Conservation (phyloP, 148 eudicot species). For the Rhododendron henanense region DNA sequence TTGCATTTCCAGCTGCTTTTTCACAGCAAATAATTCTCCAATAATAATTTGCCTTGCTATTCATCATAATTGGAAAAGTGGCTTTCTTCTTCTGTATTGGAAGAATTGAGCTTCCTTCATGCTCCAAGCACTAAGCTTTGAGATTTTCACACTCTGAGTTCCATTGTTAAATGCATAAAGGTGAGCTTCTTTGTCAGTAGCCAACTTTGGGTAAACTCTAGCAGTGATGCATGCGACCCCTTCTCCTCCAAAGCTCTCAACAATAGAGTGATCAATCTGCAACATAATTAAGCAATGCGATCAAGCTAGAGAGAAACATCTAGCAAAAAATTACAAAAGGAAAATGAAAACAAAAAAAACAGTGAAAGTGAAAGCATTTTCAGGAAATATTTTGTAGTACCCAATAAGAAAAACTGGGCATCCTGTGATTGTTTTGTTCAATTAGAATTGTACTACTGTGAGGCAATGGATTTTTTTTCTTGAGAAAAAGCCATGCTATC, state of each 20-base stretch:
- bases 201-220: slow-evolving; percentile 15
- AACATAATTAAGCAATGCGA: neutral
- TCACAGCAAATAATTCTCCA: neutral
- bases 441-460: neutral
- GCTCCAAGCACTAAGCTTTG: slow-evolving; percentile 6
- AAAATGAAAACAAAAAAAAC: too few species aligned
- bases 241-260: slow-evolving; percentile 11
- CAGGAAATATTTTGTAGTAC: too few species aligned
- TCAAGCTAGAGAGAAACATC: neutral
- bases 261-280: slow-evolving; percentile 24
- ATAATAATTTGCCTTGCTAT: neutral
- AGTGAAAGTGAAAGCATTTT: neutral
- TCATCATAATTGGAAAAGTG: neutral
- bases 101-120: slow-evolving; percentile 6
- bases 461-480: too few species aligned
- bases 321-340: neutral
- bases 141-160: slow-evolving; percentile 7
- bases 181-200: slow-evolving; percentile 15
- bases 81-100: neutral
- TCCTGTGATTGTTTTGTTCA: neutral
- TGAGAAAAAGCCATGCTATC: neutral
- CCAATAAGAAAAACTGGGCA: neutral
- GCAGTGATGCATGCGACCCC: slow-evolving; percentile 21
- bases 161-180: slow-evolving; percentile 27
- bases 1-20: neutral